Evolutionary conservation across 148 eudicot species (phyloP).

Genomic region (Chenopodium album): DNA sequence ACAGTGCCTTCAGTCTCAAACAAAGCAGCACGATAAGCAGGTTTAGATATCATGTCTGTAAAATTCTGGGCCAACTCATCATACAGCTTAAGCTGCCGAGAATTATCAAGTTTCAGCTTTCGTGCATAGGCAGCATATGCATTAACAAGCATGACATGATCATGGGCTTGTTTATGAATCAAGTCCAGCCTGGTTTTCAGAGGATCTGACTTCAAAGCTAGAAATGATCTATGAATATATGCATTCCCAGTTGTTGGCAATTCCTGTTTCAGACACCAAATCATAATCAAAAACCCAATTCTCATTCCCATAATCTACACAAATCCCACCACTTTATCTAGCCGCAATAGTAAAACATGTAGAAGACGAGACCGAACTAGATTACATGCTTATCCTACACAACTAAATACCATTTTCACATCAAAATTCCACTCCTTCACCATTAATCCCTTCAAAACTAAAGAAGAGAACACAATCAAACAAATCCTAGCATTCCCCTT

Average conservation of each 20-base stretch:
- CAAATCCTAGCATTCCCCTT: neutral
- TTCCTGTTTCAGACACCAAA: slow-evolving; percentile 36
- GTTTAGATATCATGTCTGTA: slow-evolving; percentile 53
- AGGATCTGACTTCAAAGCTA: slow-evolving; percentile 84
- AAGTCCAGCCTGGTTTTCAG: slow-evolving; percentile 74
- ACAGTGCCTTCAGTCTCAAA: slow-evolving; percentile 74
- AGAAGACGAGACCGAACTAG: no score
- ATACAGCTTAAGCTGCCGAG: slow-evolving; percentile 68
- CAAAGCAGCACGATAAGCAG: slow-evolving; percentile 56
- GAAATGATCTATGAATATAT: slow-evolving; percentile 59
- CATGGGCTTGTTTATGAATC: slow-evolving; percentile 75
- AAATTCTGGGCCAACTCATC: slow-evolving; percentile 74
- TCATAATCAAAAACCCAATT: slow-evolving; percentile 4
- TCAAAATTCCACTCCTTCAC: neutral
- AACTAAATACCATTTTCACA: neutral
- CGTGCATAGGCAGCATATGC: slow-evolving; percentile 85
- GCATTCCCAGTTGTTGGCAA: slow-evolving; percentile 64
- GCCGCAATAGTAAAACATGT: neutral
- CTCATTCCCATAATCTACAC: neutral
- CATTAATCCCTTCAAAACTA: neutral
- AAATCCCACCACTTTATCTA: neutral
- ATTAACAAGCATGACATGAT: slow-evolving; percentile 75
- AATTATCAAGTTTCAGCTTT: slow-evolving; percentile 76
- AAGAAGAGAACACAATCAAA: neutral
- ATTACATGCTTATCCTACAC: neutral